Conservation (phyloP, 495 filamentous ascomycete species). For the Hypoxylon intermedium region DNA sequence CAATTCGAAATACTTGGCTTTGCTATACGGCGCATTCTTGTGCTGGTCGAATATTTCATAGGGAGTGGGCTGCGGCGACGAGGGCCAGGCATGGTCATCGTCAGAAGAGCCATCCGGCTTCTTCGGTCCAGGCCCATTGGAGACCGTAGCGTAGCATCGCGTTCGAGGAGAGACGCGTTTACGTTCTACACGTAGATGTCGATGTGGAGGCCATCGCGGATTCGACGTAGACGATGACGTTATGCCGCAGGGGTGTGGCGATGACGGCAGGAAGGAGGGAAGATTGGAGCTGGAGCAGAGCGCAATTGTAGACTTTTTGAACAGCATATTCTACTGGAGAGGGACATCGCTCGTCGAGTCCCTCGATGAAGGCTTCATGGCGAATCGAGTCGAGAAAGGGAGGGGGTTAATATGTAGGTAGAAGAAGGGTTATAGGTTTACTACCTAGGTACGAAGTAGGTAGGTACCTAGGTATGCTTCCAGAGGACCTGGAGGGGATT, state of each 20-base stretch:
- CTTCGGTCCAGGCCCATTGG: slow-evolving; percentile 32
- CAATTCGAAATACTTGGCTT: slow-evolving; percentile 82
- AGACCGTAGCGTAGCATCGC: slow-evolving; percentile 46
- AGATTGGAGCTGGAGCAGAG: slow-evolving; percentile 37
- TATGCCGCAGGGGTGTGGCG: slow-evolving; percentile 25
- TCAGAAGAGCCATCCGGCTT: slow-evolving; percentile 39
- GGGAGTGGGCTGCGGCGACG: slow-evolving; percentile 69
- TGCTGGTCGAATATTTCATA: slow-evolving; percentile 84
- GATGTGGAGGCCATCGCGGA: slow-evolving; percentile 16
- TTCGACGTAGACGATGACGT: slow-evolving; percentile 43
- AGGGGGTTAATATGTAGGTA: background rate
- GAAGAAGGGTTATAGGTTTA: background rate
- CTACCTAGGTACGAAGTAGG: too few relatives aligned
- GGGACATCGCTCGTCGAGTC: slow-evolving; percentile 30
- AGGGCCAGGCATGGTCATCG: slow-evolving; percentile 51
- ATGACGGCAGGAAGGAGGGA: slow-evolving; percentile 19
- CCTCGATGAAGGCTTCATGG: slow-evolving; percentile 33
- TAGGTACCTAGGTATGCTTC: background rate
- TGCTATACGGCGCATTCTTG: slow-evolving; percentile 73
- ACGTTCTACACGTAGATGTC: slow-evolving; percentile 4
- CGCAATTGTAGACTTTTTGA: slow-evolving; percentile 43
- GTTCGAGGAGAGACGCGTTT: background rate
- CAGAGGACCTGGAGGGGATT: background rate
- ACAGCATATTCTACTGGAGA: slow-evolving; percentile 42
- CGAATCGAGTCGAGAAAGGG: background rate